Percentiles rank a stretch among this genome's conserved stretches.
Conservation (phyloP, 208 protist species). For the Trypanosoma cruzi region DNA sequence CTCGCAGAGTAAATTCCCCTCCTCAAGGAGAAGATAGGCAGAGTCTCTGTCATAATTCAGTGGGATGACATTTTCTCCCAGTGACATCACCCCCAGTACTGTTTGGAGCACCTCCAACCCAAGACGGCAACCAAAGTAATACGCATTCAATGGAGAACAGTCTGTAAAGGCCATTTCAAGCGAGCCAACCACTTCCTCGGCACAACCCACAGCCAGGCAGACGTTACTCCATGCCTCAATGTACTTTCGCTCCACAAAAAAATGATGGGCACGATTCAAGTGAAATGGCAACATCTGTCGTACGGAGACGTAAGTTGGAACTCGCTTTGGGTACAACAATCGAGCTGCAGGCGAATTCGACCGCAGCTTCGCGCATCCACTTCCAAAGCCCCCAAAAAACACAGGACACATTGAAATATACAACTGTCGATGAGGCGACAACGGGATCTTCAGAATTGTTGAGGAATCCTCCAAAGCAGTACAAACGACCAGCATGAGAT, state of each 20-base stretch:
- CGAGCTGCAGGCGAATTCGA: conserved; percentile 23
- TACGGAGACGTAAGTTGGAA: conserved; percentile 51
- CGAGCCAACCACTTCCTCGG: conserved; percentile 76
- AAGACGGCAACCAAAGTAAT: conserved; percentile 54
- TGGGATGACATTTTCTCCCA: neutral
- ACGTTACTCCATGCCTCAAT: conserved; percentile 63
- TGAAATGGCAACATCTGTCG: conserved; percentile 69
- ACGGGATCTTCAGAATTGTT: conserved; percentile 39
- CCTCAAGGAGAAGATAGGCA: neutral
- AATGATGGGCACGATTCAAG: conserved; percentile 60
- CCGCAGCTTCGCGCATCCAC: neutral
- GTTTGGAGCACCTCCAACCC: conserved; percentile 39
- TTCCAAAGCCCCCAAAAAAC: conserved; percentile 73
- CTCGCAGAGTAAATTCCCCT: conserved; percentile 39
- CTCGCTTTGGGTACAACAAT: conserved; percentile 49
- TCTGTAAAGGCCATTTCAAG: conserved; percentile 71
- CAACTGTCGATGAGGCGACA: conserved; percentile 51
- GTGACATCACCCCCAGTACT: conserved; percentile 41
- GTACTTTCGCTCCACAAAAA: conserved; percentile 37
- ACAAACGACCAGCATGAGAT: conserved; percentile 44
- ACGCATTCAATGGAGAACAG: conserved; percentile 71
- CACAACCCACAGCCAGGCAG: conserved; percentile 66
- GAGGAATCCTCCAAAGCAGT: conserved; percentile 71
- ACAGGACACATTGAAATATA: conserved; percentile 65
- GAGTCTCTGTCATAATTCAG: conserved; percentile 17